Evolutionary conservation across 495 filamentous ascomycete genomes (phyloP).

Genomic region (Beverwykella pulmonaria): DNA sequence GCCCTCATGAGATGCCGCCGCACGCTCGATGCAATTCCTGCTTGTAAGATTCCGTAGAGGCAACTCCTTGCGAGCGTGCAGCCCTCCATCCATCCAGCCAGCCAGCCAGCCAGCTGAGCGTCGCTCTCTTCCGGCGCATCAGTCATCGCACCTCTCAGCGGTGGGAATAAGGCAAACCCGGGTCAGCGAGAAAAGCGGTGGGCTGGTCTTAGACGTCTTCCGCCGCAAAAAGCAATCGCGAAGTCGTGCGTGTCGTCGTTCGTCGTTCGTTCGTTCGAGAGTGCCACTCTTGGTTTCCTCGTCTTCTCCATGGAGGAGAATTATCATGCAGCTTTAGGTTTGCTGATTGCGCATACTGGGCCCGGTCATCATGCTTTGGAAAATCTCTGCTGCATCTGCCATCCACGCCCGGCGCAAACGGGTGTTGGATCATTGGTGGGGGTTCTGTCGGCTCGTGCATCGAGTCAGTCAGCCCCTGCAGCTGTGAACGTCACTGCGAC

Average conservation of each 20-base stretch:
- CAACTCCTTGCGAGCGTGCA: slow-evolving; percentile 7
- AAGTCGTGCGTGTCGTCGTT: background rate
- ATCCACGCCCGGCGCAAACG: background rate
- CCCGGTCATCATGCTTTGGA: background rate
- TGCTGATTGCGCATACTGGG: slow-evolving; percentile 6
- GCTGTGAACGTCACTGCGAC: slow-evolving; percentile 19
- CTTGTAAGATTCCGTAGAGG: background rate
- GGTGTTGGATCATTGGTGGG: slow-evolving; percentile 1
- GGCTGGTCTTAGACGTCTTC: background rate
- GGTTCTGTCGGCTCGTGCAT: slow-evolving; percentile 12
- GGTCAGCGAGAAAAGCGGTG: too few species aligned
- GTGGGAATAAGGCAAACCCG: slow-evolving; percentile 4
- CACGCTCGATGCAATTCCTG: background rate
- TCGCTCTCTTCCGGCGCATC: background rate
- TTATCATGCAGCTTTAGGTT: slow-evolving; percentile 2
- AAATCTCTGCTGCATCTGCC: slow-evolving; percentile 18
- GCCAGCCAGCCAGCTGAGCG: background rate
- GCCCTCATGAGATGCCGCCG: background rate
- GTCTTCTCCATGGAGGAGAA: background rate
- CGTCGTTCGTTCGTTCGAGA: background rate
- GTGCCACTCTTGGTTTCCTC: background rate
- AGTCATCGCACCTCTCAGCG: background rate
- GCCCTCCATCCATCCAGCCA: too few species aligned
- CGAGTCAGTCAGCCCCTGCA: background rate
- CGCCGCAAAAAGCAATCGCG: slow-evolving; percentile 28